Base-by-base conservation (phyloP, 345 rosid genomes). In the Sisymbrium irio region DNA sequence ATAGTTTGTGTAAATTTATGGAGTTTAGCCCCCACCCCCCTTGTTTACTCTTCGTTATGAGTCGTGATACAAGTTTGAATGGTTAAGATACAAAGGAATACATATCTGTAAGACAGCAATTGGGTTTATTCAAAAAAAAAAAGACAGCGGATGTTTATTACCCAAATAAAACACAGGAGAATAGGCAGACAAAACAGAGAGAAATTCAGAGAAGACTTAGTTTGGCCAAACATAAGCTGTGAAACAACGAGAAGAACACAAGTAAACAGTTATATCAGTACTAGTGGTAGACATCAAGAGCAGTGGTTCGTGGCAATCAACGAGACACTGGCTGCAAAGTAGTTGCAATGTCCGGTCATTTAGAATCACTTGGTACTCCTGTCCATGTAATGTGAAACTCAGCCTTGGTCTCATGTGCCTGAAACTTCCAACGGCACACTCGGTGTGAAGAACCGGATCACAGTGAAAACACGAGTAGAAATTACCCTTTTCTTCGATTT, bases 401-500 rank as follows among this genome's bases (percentile, higher is more conserved):
- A 17, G 1, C 45, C 70, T 33, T 13, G 20, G 70, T 12, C 19
- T 65, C 45, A 65, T 35, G 58, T 65, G 13, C 14, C 58, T 47
- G 33, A 65, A 35, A 49, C 70, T 65, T 49, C 70, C 70, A 65
- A 65, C 4, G 20, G 8, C 19, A 35, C 70, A 65, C 0, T 49
- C 20, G 9, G 35, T 22, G 12, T 65, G 70, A 14, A 65, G 32
- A 13, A 49, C 70, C 2, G 70, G 70, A 49, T 35, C 58, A 65
- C 70, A 49, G 0, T 13, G 8, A 4, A 65, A 58, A 65, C 35
- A 1, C 2, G 2, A n/a, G n/a, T n/a, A n/a, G n/a, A n/a, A n/a
- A n/a, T n/a, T n/a, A n/a, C n/a, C n/a, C n/a, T 2, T 4, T 33
- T 4, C 20, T 9, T 49, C 14, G n/a, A 49, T 7, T 19, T 65